Evolutionary conservation across 257 asterid genomes (phyloP).

Genomic region (Solanum pennellii): DNA sequence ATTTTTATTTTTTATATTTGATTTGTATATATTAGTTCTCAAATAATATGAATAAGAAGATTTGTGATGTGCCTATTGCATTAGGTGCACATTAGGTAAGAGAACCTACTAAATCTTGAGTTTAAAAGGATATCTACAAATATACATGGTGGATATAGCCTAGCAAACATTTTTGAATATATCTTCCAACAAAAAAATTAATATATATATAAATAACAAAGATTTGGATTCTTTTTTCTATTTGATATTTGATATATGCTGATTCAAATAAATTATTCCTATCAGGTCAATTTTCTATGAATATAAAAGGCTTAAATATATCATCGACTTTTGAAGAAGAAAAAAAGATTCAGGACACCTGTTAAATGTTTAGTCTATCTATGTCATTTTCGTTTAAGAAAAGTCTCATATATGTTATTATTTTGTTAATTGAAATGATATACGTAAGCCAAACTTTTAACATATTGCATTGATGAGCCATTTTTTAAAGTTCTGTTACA

Average conservation of each 20-base stretch:
- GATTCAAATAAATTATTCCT: background rate
- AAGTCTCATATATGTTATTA: fast-evolving
- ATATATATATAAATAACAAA: background rate
- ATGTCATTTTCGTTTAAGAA: background rate
- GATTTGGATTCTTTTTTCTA: background rate
- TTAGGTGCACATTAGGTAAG: background rate
- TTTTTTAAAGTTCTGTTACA: too few species aligned
- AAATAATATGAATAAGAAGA: background rate
- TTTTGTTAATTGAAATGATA: background rate
- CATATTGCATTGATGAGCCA: too few species aligned
- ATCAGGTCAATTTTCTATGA: background rate
- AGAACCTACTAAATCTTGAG: background rate
- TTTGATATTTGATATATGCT: background rate
- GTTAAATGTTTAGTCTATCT: fast-evolving
- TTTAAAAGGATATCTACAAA: background rate
- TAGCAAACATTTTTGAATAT: background rate
- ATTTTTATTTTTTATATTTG: background rate
- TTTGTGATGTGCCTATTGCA: background rate
- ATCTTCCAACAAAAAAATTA: background rate
- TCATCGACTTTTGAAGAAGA: too few species aligned
- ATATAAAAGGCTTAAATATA: too few species aligned
- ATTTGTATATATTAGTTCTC: background rate
- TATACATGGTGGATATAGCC: background rate
- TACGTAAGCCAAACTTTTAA: too few species aligned
- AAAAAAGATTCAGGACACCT: background rate